Evolutionary conservation across 2,329 filamentous ascomycete genomes (phyloP).

Genomic region (Cytospora leucostoma): DNA sequence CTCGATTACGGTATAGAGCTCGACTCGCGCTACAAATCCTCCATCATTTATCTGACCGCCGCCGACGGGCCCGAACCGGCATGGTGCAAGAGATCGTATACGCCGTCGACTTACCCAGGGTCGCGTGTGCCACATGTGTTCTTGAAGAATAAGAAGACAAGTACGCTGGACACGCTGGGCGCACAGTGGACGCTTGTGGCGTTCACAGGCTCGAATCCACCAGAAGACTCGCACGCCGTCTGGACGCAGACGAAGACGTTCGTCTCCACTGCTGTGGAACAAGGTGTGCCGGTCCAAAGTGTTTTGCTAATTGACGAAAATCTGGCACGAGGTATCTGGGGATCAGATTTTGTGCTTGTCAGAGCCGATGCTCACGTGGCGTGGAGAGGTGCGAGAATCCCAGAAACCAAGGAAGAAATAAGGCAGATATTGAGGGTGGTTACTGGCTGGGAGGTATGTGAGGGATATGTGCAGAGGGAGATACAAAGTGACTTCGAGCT

Average conservation of each 20-base stretch:
- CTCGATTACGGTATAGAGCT: slow-evolving; percentile 19
- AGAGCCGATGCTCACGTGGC: slow-evolving; percentile 16
- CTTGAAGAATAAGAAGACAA: slow-evolving; percentile 13
- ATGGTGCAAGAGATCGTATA: slow-evolving; percentile 10
- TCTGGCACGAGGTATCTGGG: slow-evolving; percentile 14
- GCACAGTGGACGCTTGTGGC: slow-evolving; percentile 9
- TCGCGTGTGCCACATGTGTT: slow-evolving; percentile 15
- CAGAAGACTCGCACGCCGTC: slow-evolving; percentile 9
- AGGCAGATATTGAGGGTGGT: slow-evolving; percentile 15
- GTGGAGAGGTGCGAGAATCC: slow-evolving; percentile 1
- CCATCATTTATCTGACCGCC: slow-evolving; percentile 8
- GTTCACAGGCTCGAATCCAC: slow-evolving; percentile 4
- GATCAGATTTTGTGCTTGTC: slow-evolving; percentile 15
- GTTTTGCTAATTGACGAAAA: slow-evolving; percentile 12
- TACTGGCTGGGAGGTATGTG: slow-evolving; percentile 18
- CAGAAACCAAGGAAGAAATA: slow-evolving; percentile 16
- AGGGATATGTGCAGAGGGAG: slow-evolving; percentile 12
- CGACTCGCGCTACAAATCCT: slow-evolving; percentile 12
- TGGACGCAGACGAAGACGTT: slow-evolving; percentile 11
- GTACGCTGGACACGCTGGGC: slow-evolving; percentile 12
- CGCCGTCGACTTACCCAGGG: slow-evolving; percentile 12
- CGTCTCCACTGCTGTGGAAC: slow-evolving; percentile 6
- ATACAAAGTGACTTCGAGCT: slow-evolving; percentile 13
- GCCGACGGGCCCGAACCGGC: slow-evolving; percentile 13
- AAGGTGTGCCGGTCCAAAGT: slow-evolving; percentile 10